These are phyloP conservation scores for Astrothelium macrocarpum DNA, from an alignment of 495 filamentous ascomycete genomes.

Conservation along the genomic window DNA sequence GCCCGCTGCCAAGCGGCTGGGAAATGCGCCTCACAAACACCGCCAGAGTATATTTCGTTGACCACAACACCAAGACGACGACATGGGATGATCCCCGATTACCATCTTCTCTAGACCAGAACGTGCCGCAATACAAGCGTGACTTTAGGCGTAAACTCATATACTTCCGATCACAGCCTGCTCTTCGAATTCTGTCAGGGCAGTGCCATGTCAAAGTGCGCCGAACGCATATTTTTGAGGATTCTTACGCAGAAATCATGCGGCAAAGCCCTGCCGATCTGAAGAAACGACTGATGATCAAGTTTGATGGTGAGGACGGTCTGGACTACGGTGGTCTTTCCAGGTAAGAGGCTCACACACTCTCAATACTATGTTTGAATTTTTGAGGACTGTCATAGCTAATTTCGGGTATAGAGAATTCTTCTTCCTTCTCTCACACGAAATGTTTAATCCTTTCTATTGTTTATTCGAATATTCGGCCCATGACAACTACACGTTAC, in stretches of 20 bases:
- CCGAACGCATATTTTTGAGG: constrained; percentile 93
- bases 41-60: constrained; percentile 94
- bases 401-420: constrained; percentile 63
- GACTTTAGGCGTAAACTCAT: constrained; percentile 97
- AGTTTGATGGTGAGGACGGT: constrained; percentile 97
- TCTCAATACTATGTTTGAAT: constrained; percentile 9
- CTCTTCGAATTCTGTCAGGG: constrained; percentile 85
- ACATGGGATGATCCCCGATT: constrained; percentile 98
- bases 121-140: constrained; percentile 98
- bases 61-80: constrained; percentile 98
- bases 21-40: constrained; percentile 99
- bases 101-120: constrained; percentile 93
- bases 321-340: constrained; percentile 97
- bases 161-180: constrained; percentile 97
- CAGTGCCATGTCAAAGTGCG: constrained; percentile 98
- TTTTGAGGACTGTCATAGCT: constrained; percentile 14
- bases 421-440: constrained; percentile 99
- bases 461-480: constrained; percentile 99
- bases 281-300: constrained; percentile 98
- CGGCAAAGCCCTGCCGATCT: constrained; percentile 90
- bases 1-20: constrained; percentile 95
- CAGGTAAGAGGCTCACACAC: too few relatives aligned
- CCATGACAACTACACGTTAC: constrained; percentile 99
- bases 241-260: constrained; percentile 97
- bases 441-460: constrained; percentile 99